Evolutionary conservation across 768 basidiomycete species (phyloP).

Genomic region (Pleurotus platypus): DNA sequence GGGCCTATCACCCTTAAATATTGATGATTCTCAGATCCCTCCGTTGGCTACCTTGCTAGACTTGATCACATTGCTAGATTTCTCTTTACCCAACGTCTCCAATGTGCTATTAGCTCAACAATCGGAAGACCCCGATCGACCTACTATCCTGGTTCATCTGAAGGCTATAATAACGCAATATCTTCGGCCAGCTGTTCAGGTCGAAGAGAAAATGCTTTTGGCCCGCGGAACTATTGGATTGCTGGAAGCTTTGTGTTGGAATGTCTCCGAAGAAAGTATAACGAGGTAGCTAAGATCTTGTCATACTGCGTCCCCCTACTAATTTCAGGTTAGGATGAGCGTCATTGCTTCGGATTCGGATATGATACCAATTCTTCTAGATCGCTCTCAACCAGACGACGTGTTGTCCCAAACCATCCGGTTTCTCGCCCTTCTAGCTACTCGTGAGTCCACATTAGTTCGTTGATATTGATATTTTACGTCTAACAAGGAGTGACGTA

Average conservation of each 20-base stretch:
- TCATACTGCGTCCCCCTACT: not conserved
- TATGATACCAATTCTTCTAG: slow-evolving; percentile 45
- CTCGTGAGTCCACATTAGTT: slow-evolving; percentile 35
- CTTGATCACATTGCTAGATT: slow-evolving; percentile 43
- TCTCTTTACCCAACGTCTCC: slow-evolving; percentile 47
- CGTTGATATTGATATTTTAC: not conserved
- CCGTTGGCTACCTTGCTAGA: slow-evolving; percentile 50
- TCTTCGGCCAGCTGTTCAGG: slow-evolving; percentile 27
- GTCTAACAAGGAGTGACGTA: slow-evolving; percentile 17
- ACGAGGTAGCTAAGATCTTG: slow-evolving; percentile 27
- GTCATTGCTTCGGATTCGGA: slow-evolving; percentile 34
- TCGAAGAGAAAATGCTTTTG: slow-evolving; percentile 21
- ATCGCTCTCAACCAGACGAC: slow-evolving; percentile 46
- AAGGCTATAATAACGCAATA: slow-evolving; percentile 38
- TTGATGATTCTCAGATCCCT: slow-evolving; percentile 31
- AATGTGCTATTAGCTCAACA: slow-evolving; percentile 28
- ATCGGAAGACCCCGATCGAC: slow-evolving; percentile 15
- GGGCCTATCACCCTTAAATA: slow-evolving; percentile 9
- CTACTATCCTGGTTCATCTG: slow-evolving; percentile 35
- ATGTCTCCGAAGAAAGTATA: slow-evolving; percentile 37
- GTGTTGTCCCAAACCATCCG: slow-evolving; percentile 45
- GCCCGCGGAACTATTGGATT: slow-evolving; percentile 41
- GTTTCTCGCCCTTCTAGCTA: slow-evolving; percentile 51
- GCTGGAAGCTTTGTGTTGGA: slow-evolving; percentile 53
- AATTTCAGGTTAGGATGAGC: slow-evolving; percentile 28